Evolutionary conservation across 129 eudicot species (phyloP).

Genomic region (Dittrichia graveolens): DNA sequence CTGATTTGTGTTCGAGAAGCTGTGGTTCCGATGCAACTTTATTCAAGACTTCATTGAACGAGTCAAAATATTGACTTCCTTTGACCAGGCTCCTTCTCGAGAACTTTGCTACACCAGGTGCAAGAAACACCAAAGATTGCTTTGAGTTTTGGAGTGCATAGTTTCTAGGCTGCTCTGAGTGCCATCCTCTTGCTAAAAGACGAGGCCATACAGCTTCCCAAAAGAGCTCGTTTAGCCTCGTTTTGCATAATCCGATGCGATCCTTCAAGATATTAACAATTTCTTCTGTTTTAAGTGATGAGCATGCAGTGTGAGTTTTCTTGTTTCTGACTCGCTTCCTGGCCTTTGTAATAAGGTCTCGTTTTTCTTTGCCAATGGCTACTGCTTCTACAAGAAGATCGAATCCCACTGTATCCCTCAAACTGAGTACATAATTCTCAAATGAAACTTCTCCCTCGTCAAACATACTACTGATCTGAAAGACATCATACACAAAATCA

Average conservation of each 20-base stretch:
- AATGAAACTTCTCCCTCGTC: conserved; percentile 51
- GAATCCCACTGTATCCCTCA: conserved; percentile 53
- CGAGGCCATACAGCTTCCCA: conserved; percentile 83
- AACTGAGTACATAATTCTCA: conserved; percentile 48
- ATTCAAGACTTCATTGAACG: conserved; percentile 47
- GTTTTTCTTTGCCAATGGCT: conserved; percentile 59
- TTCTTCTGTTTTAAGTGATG: conserved; percentile 44
- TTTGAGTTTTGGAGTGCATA: conserved; percentile 29
- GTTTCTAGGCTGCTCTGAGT: conserved; percentile 52
- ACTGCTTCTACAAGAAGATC: conserved; percentile 50
- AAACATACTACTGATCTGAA: conserved; percentile 48
- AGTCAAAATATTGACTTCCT: conserved; percentile 63
- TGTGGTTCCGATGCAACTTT: conserved; percentile 57
- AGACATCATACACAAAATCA: not conserved
- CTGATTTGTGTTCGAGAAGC: conserved; percentile 50
- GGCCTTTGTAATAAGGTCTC: conserved; percentile 38
- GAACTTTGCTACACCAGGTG: conserved; percentile 61
- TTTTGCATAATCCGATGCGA: conserved; percentile 54
- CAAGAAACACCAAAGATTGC: conserved; percentile 52
- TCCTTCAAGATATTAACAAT: conserved; percentile 47
- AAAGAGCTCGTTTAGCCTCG: conserved; percentile 50
- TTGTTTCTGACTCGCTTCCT: conserved; percentile 16
- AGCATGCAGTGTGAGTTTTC: conserved; percentile 21
- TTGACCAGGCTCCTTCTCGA: conserved; percentile 50
- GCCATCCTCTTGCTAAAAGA: conserved; percentile 66